Evolutionary conservation across 2,329 filamentous ascomycete genomes (phyloP), one percentile per base, ranked within the genome.

Genomic region (Parascedosporium putredinis): DNA sequence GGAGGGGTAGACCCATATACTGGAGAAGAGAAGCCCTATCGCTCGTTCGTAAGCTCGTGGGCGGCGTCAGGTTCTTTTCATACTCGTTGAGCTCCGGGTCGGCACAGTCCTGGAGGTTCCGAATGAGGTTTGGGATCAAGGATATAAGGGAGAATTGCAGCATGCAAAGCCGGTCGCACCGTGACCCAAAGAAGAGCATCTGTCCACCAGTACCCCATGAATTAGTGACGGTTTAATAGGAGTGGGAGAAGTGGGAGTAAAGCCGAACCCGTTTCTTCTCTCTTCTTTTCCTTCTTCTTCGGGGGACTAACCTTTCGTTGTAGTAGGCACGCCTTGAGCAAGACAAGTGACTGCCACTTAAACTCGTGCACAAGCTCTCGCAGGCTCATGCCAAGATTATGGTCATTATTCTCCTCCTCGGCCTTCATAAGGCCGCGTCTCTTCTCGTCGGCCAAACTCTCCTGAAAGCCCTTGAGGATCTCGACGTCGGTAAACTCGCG

Each of bases 141-240:
- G 91, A 96, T 58, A 98, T 84, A 43, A 98, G 78, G 40, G 91
- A 93, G 70, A 97, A 98, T 66, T 98, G 93, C 68, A 95, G 90
- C 86, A 97, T 95, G 76, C 93, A 98, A 57, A 98, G 72, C 55
- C 86, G 79, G 67, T 98, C 93, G 66, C 93, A 97, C 58, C 89
- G 83, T n/a, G 91, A 89, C 54, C 93, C 90, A 60, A 97, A 98
- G 71, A 98, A 97, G 49, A 98, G 82, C 86, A 97, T 97, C 90
- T 95, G 47, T n/a, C n/a, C n/a, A n/a, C n/a, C n/a, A n/a, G n/a
- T n/a, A n/a, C n/a, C n/a, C n/a, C n/a, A n/a, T n/a, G n/a, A n/a
- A n/a, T n/a, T n/a, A n/a, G n/a, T n/a, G n/a, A n/a, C n/a, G n/a
- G n/a, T n/a, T n/a, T n/a, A n/a, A n/a, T n/a, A n/a, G n/a, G n/a